Evolutionary conservation across 352 stramenopile species (phyloP), one percentile per base, ranked within the genome.

Genomic region (Phytophthora chlamydospora): DNA sequence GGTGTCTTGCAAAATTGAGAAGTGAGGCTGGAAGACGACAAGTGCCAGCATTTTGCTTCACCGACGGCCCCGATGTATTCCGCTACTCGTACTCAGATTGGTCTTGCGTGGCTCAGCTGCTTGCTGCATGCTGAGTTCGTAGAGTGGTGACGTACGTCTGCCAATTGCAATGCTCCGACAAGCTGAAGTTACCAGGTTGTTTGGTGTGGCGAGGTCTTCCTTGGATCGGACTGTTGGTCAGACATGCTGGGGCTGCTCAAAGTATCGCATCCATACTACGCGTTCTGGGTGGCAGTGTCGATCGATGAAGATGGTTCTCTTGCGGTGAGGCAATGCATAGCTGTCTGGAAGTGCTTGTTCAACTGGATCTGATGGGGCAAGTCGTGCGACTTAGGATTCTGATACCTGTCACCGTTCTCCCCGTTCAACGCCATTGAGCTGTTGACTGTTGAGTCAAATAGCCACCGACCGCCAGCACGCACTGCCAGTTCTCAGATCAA

Each of bases 11-110:
- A 59, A 24, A 71, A 65, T 62, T 73, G 44, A 41, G 58, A 50
- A 76, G 52, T 76, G 68, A 61, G 34, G 19, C 42, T 24, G 24
- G 24, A 32, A 13, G 35, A 32, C 6, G n/a, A 16, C 21, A 66
- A 49, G 42, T 34, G 3, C 39, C 45, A 31, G 24, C 31, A 17
- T 11, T 17, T 14, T 39, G 11, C 38, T 35, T 7, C 24, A 24
- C 21, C 21, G 21, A 48, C 32, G 39, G 32, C 5, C 8, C 2
- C 46, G 16, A 38, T 9, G 17, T 62, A 34, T 12, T 3, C 14
- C 34, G 39, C 45, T 55, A 54, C 45, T 48, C 29, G 27, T 32
- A 70, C 54, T 70, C 62, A 70, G 62, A 70, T 70, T 12, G 45
- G 29, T 14, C 14, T 52, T 19, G 14, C 53, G 53, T 64, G 50